These are phyloP conservation scores for Perkinsus marinus DNA, from an alignment of 169 alveolate genomes.

Conservation along the genomic window DNA sequence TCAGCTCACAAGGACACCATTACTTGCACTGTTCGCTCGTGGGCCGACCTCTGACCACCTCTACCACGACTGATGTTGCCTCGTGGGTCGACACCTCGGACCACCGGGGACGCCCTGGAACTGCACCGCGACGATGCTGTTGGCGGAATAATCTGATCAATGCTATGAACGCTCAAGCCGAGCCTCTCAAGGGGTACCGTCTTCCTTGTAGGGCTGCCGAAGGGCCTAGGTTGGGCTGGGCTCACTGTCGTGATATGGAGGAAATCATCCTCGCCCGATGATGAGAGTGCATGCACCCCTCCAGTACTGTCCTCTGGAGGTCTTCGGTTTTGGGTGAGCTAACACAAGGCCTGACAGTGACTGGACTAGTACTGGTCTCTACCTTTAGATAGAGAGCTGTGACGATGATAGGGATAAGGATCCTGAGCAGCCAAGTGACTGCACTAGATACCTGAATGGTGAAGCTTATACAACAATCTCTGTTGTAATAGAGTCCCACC, in stretches of 20 bases:
- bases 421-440: background rate
- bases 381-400: background rate
- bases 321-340: background rate
- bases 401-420: background rate
- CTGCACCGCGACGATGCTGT: background rate
- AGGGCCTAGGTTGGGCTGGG: background rate
- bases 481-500: background rate
- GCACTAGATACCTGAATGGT: background rate
- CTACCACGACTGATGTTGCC: background rate
- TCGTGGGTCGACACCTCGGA: background rate
- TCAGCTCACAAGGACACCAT: too few relatives aligned
- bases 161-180: background rate
- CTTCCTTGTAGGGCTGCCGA: background rate
- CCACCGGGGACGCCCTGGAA: background rate
- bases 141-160: background rate
- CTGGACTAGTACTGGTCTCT: background rate
- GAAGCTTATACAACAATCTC: background rate
- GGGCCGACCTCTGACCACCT: background rate
- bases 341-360: background rate
- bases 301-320: background rate
- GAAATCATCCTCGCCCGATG: background rate
- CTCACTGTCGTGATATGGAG: background rate
- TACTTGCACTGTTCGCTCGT: too few relatives aligned
- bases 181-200: background rate
- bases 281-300: background rate